Evolutionary conservation across 129 eudicot species (phyloP).

Genomic region (Smallanthus sonchifolius): DNA sequence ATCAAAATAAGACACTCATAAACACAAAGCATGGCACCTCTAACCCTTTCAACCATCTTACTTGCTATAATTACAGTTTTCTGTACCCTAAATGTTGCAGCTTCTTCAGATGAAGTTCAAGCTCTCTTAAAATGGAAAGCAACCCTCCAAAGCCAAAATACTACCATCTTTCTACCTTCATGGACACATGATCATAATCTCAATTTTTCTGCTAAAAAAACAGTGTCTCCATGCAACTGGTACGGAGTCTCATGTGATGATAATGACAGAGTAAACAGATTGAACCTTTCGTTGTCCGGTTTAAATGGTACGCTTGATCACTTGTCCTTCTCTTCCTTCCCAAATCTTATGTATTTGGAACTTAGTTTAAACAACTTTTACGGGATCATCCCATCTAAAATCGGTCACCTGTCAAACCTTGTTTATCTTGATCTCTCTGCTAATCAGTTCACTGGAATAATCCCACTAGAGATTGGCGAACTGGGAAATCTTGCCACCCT

Average conservation of each 20-base stretch:
- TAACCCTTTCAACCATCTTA: not conserved
- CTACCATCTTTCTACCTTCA: not conserved
- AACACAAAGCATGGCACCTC: not conserved
- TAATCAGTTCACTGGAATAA: slow-evolving; percentile 23
- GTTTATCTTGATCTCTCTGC: slow-evolving; percentile 16
- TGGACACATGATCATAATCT: not conserved
- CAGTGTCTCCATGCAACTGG: slow-evolving; percentile 27
- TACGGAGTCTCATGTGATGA: slow-evolving; percentile 32
- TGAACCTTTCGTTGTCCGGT: slow-evolving; percentile 12
- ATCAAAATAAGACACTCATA: too few species aligned
- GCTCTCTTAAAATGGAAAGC: slow-evolving; percentile 34
- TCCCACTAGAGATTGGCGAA: slow-evolving; percentile 33
- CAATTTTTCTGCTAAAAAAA: not conserved
- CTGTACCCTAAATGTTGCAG: not conserved
- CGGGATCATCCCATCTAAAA: slow-evolving; percentile 19
- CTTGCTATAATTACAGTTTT: not conserved
- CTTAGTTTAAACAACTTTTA: slow-evolving; percentile 18
- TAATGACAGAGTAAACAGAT: slow-evolving; percentile 2
- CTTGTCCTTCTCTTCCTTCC: slow-evolving; percentile 23
- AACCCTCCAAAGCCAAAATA: slow-evolving; percentile 14
- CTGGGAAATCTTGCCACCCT: slow-evolving; percentile 9
- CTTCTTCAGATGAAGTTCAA: slow-evolving; percentile 1
- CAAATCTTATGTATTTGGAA: slow-evolving; percentile 20
- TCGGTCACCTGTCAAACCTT: slow-evolving; percentile 12
- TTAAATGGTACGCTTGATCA: slow-evolving; percentile 17